Evolutionary conservation across 2,329 filamentous ascomycete genomes (phyloP), one percentile per base, ranked within the genome.

Genomic region (Penicillium fuscoglaucum): DNA sequence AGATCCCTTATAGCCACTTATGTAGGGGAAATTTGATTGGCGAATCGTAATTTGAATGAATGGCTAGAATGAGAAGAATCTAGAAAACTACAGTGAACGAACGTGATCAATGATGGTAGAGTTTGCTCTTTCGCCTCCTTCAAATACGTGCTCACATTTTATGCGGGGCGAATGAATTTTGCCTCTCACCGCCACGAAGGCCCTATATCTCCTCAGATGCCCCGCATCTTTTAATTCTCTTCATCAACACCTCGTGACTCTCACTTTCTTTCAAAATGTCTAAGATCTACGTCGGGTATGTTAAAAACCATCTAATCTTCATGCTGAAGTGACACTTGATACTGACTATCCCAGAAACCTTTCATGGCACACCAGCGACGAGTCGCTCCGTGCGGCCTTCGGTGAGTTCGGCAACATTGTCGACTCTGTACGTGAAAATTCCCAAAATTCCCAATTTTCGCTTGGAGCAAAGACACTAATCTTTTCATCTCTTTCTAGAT

Each of bases 231-330:
- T 43, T 50, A 56, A 56, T 49, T 56, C 47, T 56, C 54, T 56
- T 56, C 54, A 56, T 52, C 54, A 56, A 37, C 49, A 52, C 47
- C 26, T 52, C 37, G 29, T 31, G 47, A 43, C 31, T 41, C 29
- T 13, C 47, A 39, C 24, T 24, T 21, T 52, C 24, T 40, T 45
- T 55, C 58, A 62, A 54, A 60, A 62, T 62, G 58, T 58, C 60
- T 39, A 63, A 63, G 44, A 54, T 63, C 56, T 63, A 59, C 55
- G 53, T 63, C 35, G 59, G 61, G 61, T 63, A 40, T 43, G 61
- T 58, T 40, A 19, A 35, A 19, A 46, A 4, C 37, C 4, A 19
- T 41, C 7, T 8, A 28, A 21, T 46, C 8, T 24, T 9, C 19
- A 31, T 29, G 17, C 17, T 45, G 19, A 8, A 12, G 10, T 19